Evolutionary conservation across 2,329 filamentous ascomycete species (phyloP), one percentile per base, ranked within the genome.

Genomic region (Madurella fahalii): DNA sequence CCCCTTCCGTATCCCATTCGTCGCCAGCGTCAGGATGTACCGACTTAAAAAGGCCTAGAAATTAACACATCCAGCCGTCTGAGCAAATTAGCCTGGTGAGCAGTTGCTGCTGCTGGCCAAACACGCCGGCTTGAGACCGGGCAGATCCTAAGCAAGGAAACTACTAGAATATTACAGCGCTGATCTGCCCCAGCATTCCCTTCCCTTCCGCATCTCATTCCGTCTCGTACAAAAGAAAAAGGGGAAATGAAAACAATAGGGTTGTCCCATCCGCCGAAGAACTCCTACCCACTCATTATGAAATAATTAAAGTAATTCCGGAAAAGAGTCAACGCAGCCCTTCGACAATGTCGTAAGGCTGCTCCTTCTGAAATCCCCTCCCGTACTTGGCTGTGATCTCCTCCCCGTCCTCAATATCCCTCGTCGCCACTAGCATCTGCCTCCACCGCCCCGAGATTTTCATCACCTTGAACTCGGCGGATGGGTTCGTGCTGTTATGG

Each of bases 311-410:
- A 31, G 20, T n/a, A 45, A 45, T 30, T 5, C 12, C 34, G 9
- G 9, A 12, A 4, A 37, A 37, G 4, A 37, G 4, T 59, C 48
- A 61, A 18, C 56, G 51, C 31, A 61, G 25, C 2, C 60, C 61
- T 47, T 63, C 60, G 17, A 62, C 60, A 43, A 61, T 32, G 7
- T 49, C 56, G 39, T 61, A 61, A 13, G 57, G 54, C 47, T 58
- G 53, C 13, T 43, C 52, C 52, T 50, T 59, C 4, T 30, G 9
- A 46, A 56, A 63, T 18, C 61, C 63, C 30, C 44, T 48, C 3
- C 63, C 63, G 25, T 56, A 61, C 51, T 54, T 61, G 18, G 56
- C 61, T 11, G 60, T 64, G 31, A 64, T 60, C 48, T 64, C 63
- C 30, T 64, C 60, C 7, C 61, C 61, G 25, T 61, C 59, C 16